A percentile compares a stretch with the other conserved stretches of the same genome.
phyloP scores from a whole-genome alignment of 2,329 filamentous ascomycete genomes.

The Penicillium nordicum region DNA sequence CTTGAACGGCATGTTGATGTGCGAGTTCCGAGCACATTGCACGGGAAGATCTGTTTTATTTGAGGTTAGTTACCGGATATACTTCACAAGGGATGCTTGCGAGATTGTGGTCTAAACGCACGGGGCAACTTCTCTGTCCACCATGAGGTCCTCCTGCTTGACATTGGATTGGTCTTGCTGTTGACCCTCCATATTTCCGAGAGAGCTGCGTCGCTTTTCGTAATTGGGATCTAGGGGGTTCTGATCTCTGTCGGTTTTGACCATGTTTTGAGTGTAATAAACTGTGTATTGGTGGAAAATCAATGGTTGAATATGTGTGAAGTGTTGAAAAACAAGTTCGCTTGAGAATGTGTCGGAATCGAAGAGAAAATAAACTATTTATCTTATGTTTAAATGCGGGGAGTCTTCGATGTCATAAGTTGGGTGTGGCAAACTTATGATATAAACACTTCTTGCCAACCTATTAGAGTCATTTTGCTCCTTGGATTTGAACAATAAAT shows the following conservation, averaged over 20 bases:
- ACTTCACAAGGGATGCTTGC: too few species aligned
- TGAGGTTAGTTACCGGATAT: background rate
- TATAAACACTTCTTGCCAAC: conserved; percentile 13
- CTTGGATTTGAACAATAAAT: background rate
- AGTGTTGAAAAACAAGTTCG: background rate
- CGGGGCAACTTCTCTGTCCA: conserved; percentile 21
- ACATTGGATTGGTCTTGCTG: background rate
- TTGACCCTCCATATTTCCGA: conserved; percentile 1
- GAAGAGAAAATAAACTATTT: background rate
- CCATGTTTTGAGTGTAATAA: conserved; percentile 12
- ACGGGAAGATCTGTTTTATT: conserved; percentile 14
- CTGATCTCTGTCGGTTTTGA: conserved; percentile 13
- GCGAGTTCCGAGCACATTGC: conserved; percentile 21
- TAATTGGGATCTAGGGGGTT: conserved; percentile 21
- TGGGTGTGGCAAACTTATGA: conserved; percentile 18
- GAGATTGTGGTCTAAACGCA: background rate
- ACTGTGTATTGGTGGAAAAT: background rate
- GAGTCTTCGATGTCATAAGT: conserved; percentile 7
- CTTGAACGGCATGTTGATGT: conserved; percentile 21
- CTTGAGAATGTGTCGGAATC: background rate
- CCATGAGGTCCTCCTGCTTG: conserved; percentile 11
- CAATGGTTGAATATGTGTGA: background rate
- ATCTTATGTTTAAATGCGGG: conserved; percentile 10
- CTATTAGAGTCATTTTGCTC: background rate
- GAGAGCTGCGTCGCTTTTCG: conserved; percentile 12